Evolutionary conservation across 164 flowering plant genomes (phyloP).

Genomic region (Stephania yunnanensis): DNA sequence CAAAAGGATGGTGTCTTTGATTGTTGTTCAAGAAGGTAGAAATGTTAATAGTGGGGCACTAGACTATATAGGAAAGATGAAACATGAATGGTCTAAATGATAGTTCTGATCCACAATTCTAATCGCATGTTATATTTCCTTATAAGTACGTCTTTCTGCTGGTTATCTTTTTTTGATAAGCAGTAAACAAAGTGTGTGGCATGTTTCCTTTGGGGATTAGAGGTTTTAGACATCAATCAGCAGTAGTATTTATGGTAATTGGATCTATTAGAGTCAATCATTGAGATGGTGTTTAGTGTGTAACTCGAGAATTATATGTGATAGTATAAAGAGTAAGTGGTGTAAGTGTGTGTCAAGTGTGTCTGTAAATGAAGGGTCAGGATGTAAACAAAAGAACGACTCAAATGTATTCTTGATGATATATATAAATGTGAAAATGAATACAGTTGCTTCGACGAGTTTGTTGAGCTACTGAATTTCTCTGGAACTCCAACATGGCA

Average conservation of each 20-base stretch:
- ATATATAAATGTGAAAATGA: too few relatives aligned
- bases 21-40: slow-evolving; percentile 16
- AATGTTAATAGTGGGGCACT: slow-evolving; percentile 26
- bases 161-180: not conserved
- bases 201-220: not conserved
- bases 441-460: too few relatives aligned
- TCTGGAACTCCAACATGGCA: too few relatives aligned
- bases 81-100: slow-evolving; percentile 10
- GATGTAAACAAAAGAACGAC: too few relatives aligned
- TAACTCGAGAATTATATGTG: too few relatives aligned
- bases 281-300: too few relatives aligned
- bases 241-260: not conserved
- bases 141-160: not conserved
- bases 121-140: slow-evolving; percentile 13
- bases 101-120: not conserved
- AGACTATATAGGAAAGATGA: slow-evolving; percentile 29
- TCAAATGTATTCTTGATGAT: too few relatives aligned
- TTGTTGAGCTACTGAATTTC: too few relatives aligned
- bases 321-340: too few relatives aligned
- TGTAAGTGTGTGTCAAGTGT: too few relatives aligned
- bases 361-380: too few relatives aligned
- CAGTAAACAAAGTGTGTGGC: not conserved
- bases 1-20: slow-evolving; percentile 15
- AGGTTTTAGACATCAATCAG: not conserved
- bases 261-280: too few relatives aligned